Conservation (phyloP, 2,329 filamentous ascomycete genomes). For the Huntiella decipiens region DNA sequence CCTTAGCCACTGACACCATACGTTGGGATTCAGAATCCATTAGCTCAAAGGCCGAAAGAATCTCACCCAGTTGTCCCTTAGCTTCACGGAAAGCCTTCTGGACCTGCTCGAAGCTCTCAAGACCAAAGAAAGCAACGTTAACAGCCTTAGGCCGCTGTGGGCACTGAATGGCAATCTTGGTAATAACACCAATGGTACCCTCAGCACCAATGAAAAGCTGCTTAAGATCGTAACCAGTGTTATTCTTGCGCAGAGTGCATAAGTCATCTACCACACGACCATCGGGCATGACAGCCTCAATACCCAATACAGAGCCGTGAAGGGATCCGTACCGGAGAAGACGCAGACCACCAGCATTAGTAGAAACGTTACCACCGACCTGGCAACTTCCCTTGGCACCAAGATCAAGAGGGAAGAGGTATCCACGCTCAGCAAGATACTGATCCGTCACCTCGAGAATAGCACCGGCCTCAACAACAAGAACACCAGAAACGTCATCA, state of each 20-base stretch:
- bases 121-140: conserved; percentile 86
- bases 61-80: conserved; percentile 79
- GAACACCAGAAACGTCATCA: conserved; percentile 75
- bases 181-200: conserved; percentile 88
- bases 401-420: conserved; percentile 93
- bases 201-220: conserved; percentile 93
- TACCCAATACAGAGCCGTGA: conserved; percentile 77
- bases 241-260: conserved; percentile 82
- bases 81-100: conserved; percentile 74
- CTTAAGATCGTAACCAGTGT: conserved; percentile 94
- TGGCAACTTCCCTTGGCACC: conserved; percentile 95
- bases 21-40: conserved; percentile 79
- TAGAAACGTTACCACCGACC: conserved; percentile 86
- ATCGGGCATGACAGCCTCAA: conserved; percentile 86
- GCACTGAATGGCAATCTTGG: conserved; percentile 72
- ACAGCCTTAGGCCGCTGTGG: conserved; percentile 72
- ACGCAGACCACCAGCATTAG: conserved; percentile 82
- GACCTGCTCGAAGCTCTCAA: conserved; percentile 78
- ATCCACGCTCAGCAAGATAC: conserved; percentile 60
- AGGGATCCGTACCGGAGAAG: conserved; percentile 84
- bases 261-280: conserved; percentile 85
- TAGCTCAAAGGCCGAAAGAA: conserved; percentile 90
- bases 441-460: conserved; percentile 80
- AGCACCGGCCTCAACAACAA: conserved; percentile 79
- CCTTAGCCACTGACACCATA: conserved; percentile 54